phyloP scores from a whole-genome alignment of 129 eudicot genomes.

The Heracleum sosnowskyi region DNA sequence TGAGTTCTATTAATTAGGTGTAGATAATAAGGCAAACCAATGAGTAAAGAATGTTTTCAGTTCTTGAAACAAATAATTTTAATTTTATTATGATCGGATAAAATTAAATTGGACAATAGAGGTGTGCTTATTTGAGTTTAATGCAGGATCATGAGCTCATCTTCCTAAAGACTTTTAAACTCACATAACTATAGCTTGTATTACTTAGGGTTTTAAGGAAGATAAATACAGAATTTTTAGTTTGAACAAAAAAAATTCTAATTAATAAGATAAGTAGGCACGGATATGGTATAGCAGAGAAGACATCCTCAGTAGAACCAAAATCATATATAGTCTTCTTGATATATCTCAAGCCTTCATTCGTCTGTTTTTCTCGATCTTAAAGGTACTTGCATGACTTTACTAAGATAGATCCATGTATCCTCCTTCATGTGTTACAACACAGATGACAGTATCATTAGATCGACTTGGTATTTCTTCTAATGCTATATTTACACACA shows the following conservation, averaged over 20 bases:
- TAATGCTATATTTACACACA: too few species aligned
- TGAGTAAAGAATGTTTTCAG: neutral
- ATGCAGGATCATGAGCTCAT: neutral
- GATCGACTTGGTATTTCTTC: too few species aligned
- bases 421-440: neutral
- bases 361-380: neutral
- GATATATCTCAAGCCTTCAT: neutral
- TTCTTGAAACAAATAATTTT: neutral
- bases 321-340: neutral
- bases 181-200: neutral
- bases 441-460: neutral
- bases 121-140: neutral
- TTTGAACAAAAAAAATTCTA: too few species aligned
- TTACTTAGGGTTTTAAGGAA: neutral
- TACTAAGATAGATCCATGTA: neutral
- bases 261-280: neutral
- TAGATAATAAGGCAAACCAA: neutral
- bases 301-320: neutral
- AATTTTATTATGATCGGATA: neutral
- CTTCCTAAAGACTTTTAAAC: neutral
- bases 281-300: neutral
- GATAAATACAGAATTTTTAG: neutral
- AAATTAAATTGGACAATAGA: too few species aligned
- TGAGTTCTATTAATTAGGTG: neutral
- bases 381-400: neutral